These are phyloP conservation scores for Xylaria scruposa DNA, from an alignment of 495 filamentous ascomycete genomes.

Conservation along the genomic window DNA sequence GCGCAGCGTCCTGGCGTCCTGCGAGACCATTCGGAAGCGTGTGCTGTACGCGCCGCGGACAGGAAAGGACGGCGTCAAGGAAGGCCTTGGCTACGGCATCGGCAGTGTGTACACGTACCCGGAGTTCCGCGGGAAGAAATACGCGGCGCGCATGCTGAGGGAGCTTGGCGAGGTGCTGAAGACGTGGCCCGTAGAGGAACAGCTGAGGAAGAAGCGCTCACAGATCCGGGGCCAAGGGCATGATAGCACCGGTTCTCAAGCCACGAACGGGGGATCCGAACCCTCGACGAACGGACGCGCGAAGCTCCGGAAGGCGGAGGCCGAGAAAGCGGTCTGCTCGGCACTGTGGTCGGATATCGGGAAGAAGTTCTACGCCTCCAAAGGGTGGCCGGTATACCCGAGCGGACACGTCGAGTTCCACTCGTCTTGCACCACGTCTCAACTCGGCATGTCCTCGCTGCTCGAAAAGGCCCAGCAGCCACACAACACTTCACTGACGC, in stretches of 20 bases:
- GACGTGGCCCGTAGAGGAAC: constrained; percentile 41
- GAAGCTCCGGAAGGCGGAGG: constrained; percentile 38
- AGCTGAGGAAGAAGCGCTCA: constrained; percentile 8
- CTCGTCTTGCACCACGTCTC: constrained; percentile 31
- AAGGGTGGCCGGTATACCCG: constrained; percentile 78
- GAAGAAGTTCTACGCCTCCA: constrained; percentile 83
- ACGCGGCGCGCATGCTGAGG: constrained; percentile 69
- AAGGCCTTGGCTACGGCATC: constrained; percentile 78
- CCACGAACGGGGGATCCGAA: neutral
- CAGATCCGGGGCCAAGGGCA: neutral
- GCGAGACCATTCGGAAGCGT: constrained; percentile 82
- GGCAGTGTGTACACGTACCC: constrained; percentile 86
- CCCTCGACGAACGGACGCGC: neutral
- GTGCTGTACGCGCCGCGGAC: constrained; percentile 57
- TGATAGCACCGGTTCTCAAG: neutral
- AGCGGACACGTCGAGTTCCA: constrained; percentile 73
- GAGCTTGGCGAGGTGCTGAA: constrained; percentile 50
- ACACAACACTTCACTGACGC: constrained; percentile 16
- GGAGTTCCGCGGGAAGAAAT: constrained; percentile 74
- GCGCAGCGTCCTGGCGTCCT: constrained; percentile 75
- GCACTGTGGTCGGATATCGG: constrained; percentile 95
- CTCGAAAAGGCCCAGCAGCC: constrained; percentile 10
- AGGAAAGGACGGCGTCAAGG: constrained; percentile 52
- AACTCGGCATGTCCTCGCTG: constrained; percentile 11
- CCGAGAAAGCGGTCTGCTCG: constrained; percentile 61